phyloP scores from a whole-genome alignment of 441 rosid species.

The Adansonia madagascariensis region DNA sequence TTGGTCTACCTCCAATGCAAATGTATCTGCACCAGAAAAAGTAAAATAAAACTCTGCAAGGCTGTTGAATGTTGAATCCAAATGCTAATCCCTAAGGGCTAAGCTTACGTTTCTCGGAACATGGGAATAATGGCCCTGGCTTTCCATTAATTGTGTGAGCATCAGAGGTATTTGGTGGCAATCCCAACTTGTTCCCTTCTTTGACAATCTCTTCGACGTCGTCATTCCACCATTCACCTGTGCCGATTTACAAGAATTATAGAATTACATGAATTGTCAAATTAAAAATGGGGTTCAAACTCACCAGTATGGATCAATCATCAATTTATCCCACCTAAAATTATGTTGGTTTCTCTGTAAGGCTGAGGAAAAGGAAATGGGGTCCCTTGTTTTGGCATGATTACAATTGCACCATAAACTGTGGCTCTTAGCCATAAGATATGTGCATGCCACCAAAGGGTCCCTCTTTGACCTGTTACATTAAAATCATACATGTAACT shows the following conservation, averaged over 20 bases:
- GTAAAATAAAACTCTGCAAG: neutral
- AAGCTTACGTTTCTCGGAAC: conserved; percentile 41
- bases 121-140: conserved; percentile 45
- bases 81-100: neutral
- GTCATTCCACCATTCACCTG: conserved; percentile 51
- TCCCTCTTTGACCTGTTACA: conserved; percentile 66
- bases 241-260: neutral
- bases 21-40: conserved; percentile 38
- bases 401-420: conserved; percentile 44
- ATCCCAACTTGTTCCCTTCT: conserved; percentile 39
- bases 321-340: conserved; percentile 34
- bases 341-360: conserved; percentile 33
- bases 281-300: neutral
- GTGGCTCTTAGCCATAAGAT: conserved; percentile 54
- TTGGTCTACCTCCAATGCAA: conserved; percentile 41
- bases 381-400: conserved; percentile 45
- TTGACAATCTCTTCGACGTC: conserved; percentile 41
- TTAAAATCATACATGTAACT: conserved; percentile 58
- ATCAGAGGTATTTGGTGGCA: conserved; percentile 46
- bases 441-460: conserved; percentile 55
- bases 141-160: conserved; percentile 51
- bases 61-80: neutral
- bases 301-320: neutral
- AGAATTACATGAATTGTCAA: neutral
- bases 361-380: conserved; percentile 46